Percentiles rank a stretch among this genome's conserved stretches.
These are phyloP conservation scores for Cordyceps militaris DNA, from an alignment of 2,329 filamentous ascomycete genomes.

Conservation along the genomic window DNA sequence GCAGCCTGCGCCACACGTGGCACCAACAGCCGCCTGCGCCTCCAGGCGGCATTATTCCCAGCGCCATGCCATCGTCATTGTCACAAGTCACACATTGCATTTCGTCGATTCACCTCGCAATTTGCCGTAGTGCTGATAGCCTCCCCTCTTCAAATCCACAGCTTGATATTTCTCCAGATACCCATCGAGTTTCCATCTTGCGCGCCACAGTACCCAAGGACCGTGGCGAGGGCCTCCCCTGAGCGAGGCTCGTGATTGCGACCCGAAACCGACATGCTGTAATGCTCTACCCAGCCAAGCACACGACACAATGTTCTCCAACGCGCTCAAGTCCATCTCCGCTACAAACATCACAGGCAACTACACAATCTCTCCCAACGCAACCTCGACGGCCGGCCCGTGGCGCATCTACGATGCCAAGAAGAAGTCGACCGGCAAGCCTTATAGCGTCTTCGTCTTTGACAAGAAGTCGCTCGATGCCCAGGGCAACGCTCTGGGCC, in stretches of 20 bases:
- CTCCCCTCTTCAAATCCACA: background rate
- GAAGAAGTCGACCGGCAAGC: conserved; percentile 87
- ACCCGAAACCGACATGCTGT: conserved; percentile 12
- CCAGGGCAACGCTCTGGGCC: conserved; percentile 31
- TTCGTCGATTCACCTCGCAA: background rate
- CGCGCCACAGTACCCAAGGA: background rate
- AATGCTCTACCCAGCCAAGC: background rate
- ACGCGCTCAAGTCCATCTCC: conserved; percentile 85
- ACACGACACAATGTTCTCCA: conserved; percentile 71
- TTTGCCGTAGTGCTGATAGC: background rate
- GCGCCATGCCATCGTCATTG: conserved; percentile 7
- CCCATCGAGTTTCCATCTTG: background rate
- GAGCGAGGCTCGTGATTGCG: conserved; percentile 9
- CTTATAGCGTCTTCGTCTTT: conserved; percentile 89
- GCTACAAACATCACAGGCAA: conserved; percentile 86
- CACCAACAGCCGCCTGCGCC: conserved; percentile 2
- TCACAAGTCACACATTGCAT: conserved; percentile 1
- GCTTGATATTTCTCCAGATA: background rate
- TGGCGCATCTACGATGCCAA: conserved; percentile 99
- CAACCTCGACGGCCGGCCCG: conserved; percentile 75
- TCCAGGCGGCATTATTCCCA: background rate
- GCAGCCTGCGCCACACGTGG: conserved; percentile 9
- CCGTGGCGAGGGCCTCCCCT: background rate
- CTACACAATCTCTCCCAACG: conserved; percentile 72
- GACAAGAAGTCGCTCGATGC: conserved; percentile 80